phyloP scores from a whole-genome alignment of 495 filamentous ascomycete species.

The Aspergillus sparsus region DNA sequence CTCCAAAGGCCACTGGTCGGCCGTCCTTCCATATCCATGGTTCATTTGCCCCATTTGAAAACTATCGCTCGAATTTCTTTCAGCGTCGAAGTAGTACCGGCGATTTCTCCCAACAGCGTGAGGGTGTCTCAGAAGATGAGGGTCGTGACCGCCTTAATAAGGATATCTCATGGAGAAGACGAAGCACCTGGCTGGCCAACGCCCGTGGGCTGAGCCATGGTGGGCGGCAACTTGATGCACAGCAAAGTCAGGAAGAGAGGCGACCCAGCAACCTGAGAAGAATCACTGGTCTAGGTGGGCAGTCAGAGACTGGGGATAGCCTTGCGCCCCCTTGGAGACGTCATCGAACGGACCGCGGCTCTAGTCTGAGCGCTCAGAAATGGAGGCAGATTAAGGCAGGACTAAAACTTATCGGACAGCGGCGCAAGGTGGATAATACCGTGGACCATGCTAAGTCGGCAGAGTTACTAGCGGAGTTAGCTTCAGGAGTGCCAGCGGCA shows the following conservation, averaged over 20 bases:
- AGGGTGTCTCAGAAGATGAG: slow-evolving; percentile 85
- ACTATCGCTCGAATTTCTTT: slow-evolving; percentile 55
- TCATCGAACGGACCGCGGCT: slow-evolving; percentile 59
- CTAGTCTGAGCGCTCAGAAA: slow-evolving; percentile 77
- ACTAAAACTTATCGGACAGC: slow-evolving; percentile 75
- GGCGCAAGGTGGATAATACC: slow-evolving; percentile 74
- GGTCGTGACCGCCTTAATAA: slow-evolving; percentile 71
- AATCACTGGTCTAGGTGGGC: slow-evolving; percentile 68
- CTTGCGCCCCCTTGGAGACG: slow-evolving; percentile 53
- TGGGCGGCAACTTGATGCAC: slow-evolving; percentile 41
- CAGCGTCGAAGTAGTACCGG: slow-evolving; percentile 67
- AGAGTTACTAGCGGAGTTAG: slow-evolving; percentile 91
- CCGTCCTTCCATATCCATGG: slow-evolving; percentile 49
- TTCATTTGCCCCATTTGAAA: slow-evolving; percentile 51
- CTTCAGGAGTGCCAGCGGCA: slow-evolving; percentile 87
- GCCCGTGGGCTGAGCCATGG: slow-evolving; percentile 58
- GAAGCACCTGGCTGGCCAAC: slow-evolving; percentile 56
- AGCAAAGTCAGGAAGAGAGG: slow-evolving; percentile 49
- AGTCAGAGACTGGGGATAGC: slow-evolving; percentile 56
- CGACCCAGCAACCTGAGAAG: slow-evolving; percentile 73
- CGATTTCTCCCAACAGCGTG: slow-evolving; percentile 66
- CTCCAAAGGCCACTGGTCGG: slow-evolving; percentile 51
- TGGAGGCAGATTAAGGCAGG: slow-evolving; percentile 87
- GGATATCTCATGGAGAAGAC: slow-evolving; percentile 57
- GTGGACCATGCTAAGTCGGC: slow-evolving; percentile 95